A percentile compares a stretch with the other conserved stretches of the same genome.
These are phyloP conservation scores for Cucumis sativus DNA, from an alignment of 306 rosid species.

Conservation along the genomic window DNA sequence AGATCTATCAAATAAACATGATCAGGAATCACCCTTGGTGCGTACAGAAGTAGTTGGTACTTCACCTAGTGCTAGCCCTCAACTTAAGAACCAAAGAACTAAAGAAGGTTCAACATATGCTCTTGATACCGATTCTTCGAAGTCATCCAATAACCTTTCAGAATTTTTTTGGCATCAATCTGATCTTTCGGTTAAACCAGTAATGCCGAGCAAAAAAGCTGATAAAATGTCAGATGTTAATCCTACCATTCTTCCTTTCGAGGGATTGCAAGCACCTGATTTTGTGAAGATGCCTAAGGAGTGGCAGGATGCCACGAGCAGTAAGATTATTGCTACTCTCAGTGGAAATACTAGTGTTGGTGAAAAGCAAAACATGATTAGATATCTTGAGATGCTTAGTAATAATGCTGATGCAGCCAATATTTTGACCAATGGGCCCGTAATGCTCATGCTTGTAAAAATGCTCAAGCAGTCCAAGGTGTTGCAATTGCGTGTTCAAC, in stretches of 20 bases:
- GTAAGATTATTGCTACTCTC: constrained; percentile 49
- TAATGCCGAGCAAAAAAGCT: constrained; percentile 87
- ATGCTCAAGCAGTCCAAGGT: constrained; percentile 80
- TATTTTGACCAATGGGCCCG: constrained; percentile 91
- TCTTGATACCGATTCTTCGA: constrained; percentile 47
- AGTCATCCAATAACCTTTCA: constrained; percentile 40
- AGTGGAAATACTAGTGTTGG: constrained; percentile 62
- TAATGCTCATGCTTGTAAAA: constrained; percentile 84
- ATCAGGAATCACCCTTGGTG: constrained; percentile 55
- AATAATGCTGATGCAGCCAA: constrained; percentile 84
- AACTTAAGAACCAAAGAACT: constrained; percentile 45
- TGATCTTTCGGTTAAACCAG: constrained; percentile 96
- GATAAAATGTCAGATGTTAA: constrained; percentile 57
- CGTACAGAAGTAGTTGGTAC: constrained; percentile 37
- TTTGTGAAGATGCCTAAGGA: constrained; percentile 75
- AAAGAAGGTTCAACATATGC: constrained; percentile 62
- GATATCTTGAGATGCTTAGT: constrained; percentile 89
- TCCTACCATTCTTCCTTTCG: constrained; percentile 85
- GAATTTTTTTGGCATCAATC: constrained; percentile 85
- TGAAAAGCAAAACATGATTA: constrained; percentile 81
- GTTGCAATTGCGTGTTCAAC: constrained; percentile 79
- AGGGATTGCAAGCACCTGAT: constrained; percentile 67
- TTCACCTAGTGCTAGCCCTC: constrained; percentile 69
- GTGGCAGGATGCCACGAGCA: constrained; percentile 48
- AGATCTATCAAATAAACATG: constrained; percentile 33